phyloP scores from a whole-genome alignment of 1,139 yeast species.

The Casaregolazyma lundiana region DNA sequence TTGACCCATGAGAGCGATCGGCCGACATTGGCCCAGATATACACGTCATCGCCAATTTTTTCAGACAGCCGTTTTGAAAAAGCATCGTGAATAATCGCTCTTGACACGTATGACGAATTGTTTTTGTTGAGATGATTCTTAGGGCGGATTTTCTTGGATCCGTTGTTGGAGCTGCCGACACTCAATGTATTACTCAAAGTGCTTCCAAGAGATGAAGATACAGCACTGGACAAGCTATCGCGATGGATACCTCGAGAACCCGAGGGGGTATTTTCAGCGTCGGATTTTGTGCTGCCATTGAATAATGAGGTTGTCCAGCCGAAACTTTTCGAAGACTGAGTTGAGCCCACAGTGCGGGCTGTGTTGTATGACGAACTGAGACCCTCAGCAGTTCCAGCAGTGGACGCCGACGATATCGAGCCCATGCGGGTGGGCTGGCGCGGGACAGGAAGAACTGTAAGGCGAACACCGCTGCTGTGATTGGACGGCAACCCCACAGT shows the following conservation, averaged over 20 bases:
- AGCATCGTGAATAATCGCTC: conserved; percentile 37
- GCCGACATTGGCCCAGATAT: conserved; percentile 34
- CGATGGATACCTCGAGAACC: conserved; percentile 1
- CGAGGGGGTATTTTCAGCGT: background rate
- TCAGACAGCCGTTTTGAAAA: conserved; percentile 31
- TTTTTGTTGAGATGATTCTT: conserved; percentile 34
- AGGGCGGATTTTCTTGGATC: conserved; percentile 27
- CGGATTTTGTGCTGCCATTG: conserved; percentile 4
- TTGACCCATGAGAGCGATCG: conserved; percentile 37
- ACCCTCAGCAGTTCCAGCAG: background rate
- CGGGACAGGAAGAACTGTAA: conserved; percentile 17
- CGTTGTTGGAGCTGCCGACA: conserved; percentile 6
- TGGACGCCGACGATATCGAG: conserved; percentile 1
- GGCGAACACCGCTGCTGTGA: conserved; percentile 27
- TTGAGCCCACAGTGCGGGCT: background rate
- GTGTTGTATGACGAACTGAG: conserved; percentile 2
- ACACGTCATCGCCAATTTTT: conserved; percentile 22
- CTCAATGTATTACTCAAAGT: conserved; percentile 8
- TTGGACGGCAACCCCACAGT: conserved; percentile 28
- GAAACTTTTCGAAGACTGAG: conserved; percentile 4
- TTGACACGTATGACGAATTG: conserved; percentile 37
- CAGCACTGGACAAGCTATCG: conserved; percentile 5
- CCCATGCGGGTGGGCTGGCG: background rate
- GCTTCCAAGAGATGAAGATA: conserved; percentile 8
- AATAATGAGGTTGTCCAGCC: conserved; percentile 11